These are phyloP conservation scores for Cercospora sp. DNA, from an alignment of 2,329 filamentous ascomycete genomes.

Conservation along the genomic window DNA sequence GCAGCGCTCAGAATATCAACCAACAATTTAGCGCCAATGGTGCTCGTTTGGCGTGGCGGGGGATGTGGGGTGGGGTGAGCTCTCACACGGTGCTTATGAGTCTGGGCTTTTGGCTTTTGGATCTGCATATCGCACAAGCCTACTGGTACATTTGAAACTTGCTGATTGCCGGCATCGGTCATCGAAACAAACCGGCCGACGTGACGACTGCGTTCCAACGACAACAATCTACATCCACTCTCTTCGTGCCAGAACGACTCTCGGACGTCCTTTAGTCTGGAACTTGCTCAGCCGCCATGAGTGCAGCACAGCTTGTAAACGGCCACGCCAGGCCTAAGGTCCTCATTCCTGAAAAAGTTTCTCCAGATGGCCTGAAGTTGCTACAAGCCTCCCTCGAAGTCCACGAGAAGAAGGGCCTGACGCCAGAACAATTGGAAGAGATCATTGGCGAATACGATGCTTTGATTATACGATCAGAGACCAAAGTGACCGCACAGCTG, in stretches of 20 bases:
- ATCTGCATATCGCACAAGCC: slow-evolving; percentile 6
- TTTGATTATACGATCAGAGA: slow-evolving; percentile 78
- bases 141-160: background rate
- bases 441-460: slow-evolving; percentile 73
- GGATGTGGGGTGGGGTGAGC: slow-evolving; percentile 11
- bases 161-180: slow-evolving; percentile 13
- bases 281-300: slow-evolving; percentile 10
- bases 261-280: background rate
- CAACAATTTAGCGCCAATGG: background rate
- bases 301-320: slow-evolving; percentile 17
- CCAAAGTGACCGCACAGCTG: slow-evolving; percentile 71
- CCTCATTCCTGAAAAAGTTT: slow-evolving; percentile 78
- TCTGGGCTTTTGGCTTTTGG: slow-evolving; percentile 10
- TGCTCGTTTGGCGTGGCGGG: slow-evolving; percentile 2
- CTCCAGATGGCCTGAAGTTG: slow-evolving; percentile 72
- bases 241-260: background rate
- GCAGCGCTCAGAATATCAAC: background rate
- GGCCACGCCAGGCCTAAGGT: slow-evolving; percentile 50
- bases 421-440: slow-evolving; percentile 62
- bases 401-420: slow-evolving; percentile 64
- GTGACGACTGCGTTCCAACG: background rate
- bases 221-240: background rate
- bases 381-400: slow-evolving; percentile 68
- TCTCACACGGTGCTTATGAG: slow-evolving; percentile 5
- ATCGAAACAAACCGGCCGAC: background rate